Evolutionary conservation across 257 asterid species (phyloP), one percentile per base, ranked within the genome.

Genomic region (Plantago ovata): DNA sequence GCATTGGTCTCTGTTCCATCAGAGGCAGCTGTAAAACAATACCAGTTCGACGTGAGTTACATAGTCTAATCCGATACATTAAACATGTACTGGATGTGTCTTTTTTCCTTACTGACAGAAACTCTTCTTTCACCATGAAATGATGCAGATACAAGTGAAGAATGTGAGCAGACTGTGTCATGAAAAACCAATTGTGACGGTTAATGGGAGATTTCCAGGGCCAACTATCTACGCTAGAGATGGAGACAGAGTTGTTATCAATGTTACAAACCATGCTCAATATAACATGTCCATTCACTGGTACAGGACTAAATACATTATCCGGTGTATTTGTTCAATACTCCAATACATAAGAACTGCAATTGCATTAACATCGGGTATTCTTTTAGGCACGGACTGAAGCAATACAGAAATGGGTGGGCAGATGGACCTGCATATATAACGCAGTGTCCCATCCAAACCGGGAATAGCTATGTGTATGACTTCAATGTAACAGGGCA

Each of bases 251-350:
- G 76, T 84, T 63, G 72, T 61, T 28, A 63, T 84, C 76, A 81
- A 76, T 58, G 88, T 84, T 18, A 74, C 85, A 1, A 84, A 84
- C 75, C 28, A 67, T 59, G 93, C 82, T 16, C 85, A 70, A 20
- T 84, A 84, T 55, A 84, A 84, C 66, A 65, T 84, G 70, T 76
- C 88, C 54, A 81, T 84, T 61, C 93, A 81, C 68, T 84, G 93
- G 89, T 82, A 76, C 18, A 57, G 44, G 10, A 13, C 14, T 10
- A 2, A 12, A 3, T 14, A 18, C 18, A 32, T 64, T 44, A 13
- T 16, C 19, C 13, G 19, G 8, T n/a, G 13, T 4, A 1, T 12
- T 20, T 18, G 20, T 11, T 24, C 33, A 15, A 15, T n/a, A n/a
- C n/a, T 44, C 23, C 9, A 22, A n/a, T 2, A 23, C 21, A 13